Conservation (phyloP, 768 basidiomycete species). For the Boletus patriciae region DNA sequence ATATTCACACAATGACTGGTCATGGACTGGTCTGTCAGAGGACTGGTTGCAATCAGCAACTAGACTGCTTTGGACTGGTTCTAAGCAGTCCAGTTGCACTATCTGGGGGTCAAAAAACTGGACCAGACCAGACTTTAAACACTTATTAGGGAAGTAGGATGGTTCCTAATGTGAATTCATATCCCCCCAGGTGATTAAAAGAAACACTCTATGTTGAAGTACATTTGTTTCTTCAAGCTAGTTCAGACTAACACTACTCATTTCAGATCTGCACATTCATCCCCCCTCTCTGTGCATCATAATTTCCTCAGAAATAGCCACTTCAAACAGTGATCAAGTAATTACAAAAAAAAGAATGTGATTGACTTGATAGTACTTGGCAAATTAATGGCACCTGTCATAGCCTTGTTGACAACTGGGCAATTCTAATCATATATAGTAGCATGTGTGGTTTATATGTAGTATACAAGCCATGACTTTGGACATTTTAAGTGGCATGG, state of each 20-base stretch:
- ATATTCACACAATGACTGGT: too few species aligned
- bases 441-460: not conserved
- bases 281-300: conserved; percentile 63
- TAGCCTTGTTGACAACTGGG: not conserved
- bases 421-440: not conserved
- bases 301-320: conserved; percentile 82
- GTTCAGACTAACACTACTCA: not conserved
- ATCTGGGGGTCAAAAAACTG: too few species aligned
- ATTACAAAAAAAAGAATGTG: conserved; percentile 58
- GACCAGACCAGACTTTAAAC: too few species aligned
- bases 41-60: too few species aligned
- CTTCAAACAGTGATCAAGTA: conserved; percentile 77
- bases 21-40: too few species aligned
- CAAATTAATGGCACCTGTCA: not conserved
- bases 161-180: not conserved
- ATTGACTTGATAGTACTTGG: conserved; percentile 54
- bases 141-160: conserved; percentile 11
- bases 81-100: too few species aligned
- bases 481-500: too few species aligned
- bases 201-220: conserved; percentile 61
- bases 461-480: not conserved
- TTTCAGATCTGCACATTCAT: conserved; percentile 66
- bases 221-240: not conserved
- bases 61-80: too few species aligned
- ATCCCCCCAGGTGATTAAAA: conserved; percentile 35